Percentiles rank a stretch among this genome's conserved stretches.
phyloP scores from a whole-genome alignment of 441 rosid genomes.

The Jatropha multifida region DNA sequence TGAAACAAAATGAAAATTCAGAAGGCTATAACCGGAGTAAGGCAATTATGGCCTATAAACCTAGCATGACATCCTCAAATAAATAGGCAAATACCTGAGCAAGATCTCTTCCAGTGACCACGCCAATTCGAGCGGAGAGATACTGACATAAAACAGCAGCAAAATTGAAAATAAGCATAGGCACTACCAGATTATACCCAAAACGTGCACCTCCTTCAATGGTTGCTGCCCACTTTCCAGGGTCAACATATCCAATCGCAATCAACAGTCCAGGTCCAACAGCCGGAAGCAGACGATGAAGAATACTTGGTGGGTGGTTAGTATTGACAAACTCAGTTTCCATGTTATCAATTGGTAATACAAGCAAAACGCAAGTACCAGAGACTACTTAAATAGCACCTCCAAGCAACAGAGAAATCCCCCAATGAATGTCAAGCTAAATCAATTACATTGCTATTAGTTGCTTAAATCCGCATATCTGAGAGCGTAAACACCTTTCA shows the following conservation, averaged over 20 bases:
- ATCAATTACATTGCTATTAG: slow-evolving; percentile 37
- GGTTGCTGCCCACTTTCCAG: slow-evolving; percentile 93
- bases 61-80: background rate
- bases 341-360: slow-evolving; percentile 46
- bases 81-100: slow-evolving; percentile 62
- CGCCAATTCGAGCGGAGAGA: slow-evolving; percentile 74
- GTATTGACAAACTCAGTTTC: slow-evolving; percentile 51
- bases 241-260: slow-evolving; percentile 87
- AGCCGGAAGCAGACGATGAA: slow-evolving; percentile 57
- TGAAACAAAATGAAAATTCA: background rate
- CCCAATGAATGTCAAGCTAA: slow-evolving; percentile 21
- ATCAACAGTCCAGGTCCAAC: slow-evolving; percentile 72
- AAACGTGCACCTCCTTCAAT: slow-evolving; percentile 92
- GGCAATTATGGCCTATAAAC: background rate
- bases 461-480: slow-evolving; percentile 25
- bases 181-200: slow-evolving; percentile 67
- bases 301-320: slow-evolving; percentile 41
- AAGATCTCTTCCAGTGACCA: slow-evolving; percentile 84
- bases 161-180: slow-evolving; percentile 73
- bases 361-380: slow-evolving; percentile 19
- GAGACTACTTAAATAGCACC: slow-evolving; percentile 25
- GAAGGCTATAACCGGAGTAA: background rate
- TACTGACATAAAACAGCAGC: slow-evolving; percentile 89
- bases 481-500: slow-evolving; percentile 20
- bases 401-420: slow-evolving; percentile 30